A percentile compares a stretch with the other conserved stretches of the same genome.
Evolutionary conservation across 1,284 basidiomycete genomes (phyloP).

Genomic region (Trichosporon sp.): DNA sequence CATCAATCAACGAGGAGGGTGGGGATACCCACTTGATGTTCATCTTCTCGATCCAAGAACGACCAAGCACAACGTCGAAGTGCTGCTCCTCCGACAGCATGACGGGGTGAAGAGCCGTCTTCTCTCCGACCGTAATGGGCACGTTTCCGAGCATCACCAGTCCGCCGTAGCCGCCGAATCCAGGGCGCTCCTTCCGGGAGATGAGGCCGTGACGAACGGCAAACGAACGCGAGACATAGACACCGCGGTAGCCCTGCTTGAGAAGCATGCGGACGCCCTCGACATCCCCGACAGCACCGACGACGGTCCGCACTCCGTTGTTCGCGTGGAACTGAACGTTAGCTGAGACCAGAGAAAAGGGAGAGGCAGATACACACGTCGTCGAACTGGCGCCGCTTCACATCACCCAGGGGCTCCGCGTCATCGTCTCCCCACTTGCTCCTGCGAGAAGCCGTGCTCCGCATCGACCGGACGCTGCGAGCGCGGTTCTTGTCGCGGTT

Average conservation of each 20-base stretch:
- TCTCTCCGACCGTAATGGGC: slow-evolving; percentile 57
- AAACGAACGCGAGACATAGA: slow-evolving; percentile 93
- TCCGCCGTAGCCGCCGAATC: slow-evolving; percentile 45
- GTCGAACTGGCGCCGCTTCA: slow-evolving; percentile 36
- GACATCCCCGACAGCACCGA: slow-evolving; percentile 85
- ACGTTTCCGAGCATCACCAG: slow-evolving; percentile 64
- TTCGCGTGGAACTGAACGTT: slow-evolving; percentile 65
- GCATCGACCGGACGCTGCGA: slow-evolving; percentile 17
- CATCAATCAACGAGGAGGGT: background rate
- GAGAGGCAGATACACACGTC: slow-evolving; percentile 27
- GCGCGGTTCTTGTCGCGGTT: slow-evolving; percentile 14
- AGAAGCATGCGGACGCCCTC: slow-evolving; percentile 86
- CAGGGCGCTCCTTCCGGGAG: slow-evolving; percentile 54
- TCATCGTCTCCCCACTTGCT: slow-evolving; percentile 45
- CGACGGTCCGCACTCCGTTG: slow-evolving; percentile 88
- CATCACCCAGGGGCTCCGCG: slow-evolving; percentile 42
- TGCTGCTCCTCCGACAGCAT: slow-evolving; percentile 86
- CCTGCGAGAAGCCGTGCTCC: slow-evolving; percentile 30
- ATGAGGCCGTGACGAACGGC: slow-evolving; percentile 86
- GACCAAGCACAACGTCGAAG: slow-evolving; percentile 92
- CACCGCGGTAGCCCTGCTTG: slow-evolving; percentile 87
- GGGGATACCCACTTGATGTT: slow-evolving; percentile 58
- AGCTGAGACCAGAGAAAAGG: background rate
- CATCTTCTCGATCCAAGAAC: slow-evolving; percentile 88
- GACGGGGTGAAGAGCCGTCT: slow-evolving; percentile 53